Percentiles rank a stretch among this genome's conserved stretches.
Evolutionary conservation across 495 filamentous ascomycete species (phyloP).

Genomic region (Penicillium pulvis): DNA sequence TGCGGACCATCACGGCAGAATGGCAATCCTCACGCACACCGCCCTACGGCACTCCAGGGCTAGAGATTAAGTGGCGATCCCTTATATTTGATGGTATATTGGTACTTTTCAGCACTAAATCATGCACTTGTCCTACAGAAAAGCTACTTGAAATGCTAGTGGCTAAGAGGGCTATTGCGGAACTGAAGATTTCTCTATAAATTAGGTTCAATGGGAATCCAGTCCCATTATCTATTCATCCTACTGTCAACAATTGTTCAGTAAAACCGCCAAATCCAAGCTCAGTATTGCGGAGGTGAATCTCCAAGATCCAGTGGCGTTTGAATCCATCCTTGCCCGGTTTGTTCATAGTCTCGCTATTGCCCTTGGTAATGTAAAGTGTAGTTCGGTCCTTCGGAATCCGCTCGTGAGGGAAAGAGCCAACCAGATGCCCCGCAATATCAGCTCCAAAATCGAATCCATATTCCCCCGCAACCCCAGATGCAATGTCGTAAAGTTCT

Average conservation of each 20-base stretch:
- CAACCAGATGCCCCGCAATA: slow-evolving; percentile 49
- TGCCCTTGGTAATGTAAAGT: slow-evolving; percentile 47
- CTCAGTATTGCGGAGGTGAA: slow-evolving; percentile 47
- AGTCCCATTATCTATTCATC: too few relatives aligned
- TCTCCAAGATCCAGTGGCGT: slow-evolving; percentile 55
- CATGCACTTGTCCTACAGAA: too few relatives aligned
- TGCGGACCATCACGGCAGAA: too few relatives aligned
- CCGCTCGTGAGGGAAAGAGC: slow-evolving; percentile 48
- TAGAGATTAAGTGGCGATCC: too few relatives aligned
- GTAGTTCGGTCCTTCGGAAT: slow-evolving; percentile 47
- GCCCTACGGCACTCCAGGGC: too few relatives aligned
- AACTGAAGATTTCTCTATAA: too few relatives aligned
- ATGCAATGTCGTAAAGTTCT: slow-evolving; percentile 42
- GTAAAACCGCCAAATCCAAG: slow-evolving; percentile 42
- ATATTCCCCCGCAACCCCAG: slow-evolving; percentile 3
- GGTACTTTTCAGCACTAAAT: too few relatives aligned
- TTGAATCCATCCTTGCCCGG: slow-evolving; percentile 41
- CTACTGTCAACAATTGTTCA: slow-evolving; percentile 49
- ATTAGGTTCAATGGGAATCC: too few relatives aligned
- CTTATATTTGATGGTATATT: too few relatives aligned
- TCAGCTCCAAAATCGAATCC: slow-evolving; percentile 47
- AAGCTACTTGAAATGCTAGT: too few relatives aligned
- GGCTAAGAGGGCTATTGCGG: too few relatives aligned
- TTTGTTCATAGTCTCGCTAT: slow-evolving; percentile 37
- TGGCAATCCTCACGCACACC: too few relatives aligned